Percentiles rank a stretch among this genome's conserved stretches.
Conservation (phyloP, 2,329 filamentous ascomycete species). For the Aspergillus quadrilineatus region DNA sequence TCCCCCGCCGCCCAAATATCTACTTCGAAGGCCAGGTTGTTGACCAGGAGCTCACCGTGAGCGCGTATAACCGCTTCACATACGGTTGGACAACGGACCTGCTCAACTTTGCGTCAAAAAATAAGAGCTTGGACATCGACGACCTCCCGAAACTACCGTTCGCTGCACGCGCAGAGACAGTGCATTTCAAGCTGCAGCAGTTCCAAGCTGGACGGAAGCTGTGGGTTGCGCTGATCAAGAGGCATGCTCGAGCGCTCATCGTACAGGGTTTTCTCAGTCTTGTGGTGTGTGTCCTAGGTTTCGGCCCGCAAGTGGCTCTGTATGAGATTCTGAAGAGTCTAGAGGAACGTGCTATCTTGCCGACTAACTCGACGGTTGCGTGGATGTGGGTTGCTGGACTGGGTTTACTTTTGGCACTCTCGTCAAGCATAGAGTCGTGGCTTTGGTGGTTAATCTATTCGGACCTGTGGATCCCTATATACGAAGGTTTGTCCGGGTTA, state of each 20-base stretch:
- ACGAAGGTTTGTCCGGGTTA: conserved; percentile 67
- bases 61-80: conserved; percentile 61
- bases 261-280: conserved; percentile 61
- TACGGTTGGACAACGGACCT: conserved; percentile 64
- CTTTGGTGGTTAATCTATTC: conserved; percentile 66
- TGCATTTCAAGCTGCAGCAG: conserved; percentile 51
- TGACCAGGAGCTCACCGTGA: conserved; percentile 62
- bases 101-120: conserved; percentile 55
- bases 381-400: conserved; percentile 70
- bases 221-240: conserved; percentile 60
- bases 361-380: conserved; percentile 51
- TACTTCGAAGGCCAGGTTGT: conserved; percentile 60
- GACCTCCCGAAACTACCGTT: conserved; percentile 65
- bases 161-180: conserved; percentile 51
- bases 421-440: conserved; percentile 62
- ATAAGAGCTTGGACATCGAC: conserved; percentile 59
- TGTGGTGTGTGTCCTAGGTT: conserved; percentile 58
- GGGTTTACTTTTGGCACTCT: conserved; percentile 57
- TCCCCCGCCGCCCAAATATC: conserved; percentile 68
- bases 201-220: conserved; percentile 45
- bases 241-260: conserved; percentile 57
- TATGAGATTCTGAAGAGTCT: conserved; percentile 64
- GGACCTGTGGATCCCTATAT: conserved; percentile 64
- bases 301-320: conserved; percentile 69
- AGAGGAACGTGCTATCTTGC: conserved; percentile 54